Conservation (phyloP, 495 filamentous ascomycete genomes). For the Podospora conica region DNA sequence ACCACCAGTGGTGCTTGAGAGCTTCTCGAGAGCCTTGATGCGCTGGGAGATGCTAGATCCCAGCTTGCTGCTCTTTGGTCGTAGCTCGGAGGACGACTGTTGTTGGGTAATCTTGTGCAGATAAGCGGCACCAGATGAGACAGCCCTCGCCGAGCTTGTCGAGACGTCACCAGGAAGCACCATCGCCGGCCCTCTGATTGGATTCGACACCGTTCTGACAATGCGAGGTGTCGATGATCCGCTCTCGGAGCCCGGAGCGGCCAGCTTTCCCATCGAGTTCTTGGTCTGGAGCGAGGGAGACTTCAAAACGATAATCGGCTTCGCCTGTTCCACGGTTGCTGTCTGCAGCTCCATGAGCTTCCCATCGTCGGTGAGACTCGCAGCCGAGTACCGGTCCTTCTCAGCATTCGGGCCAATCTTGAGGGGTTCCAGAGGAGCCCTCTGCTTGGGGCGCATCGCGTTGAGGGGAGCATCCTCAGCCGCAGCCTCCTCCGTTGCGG, state of each 20-base stretch:
- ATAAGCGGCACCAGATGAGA: constrained; percentile 42
- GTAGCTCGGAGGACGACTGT: constrained; percentile 34
- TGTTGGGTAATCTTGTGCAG: constrained; percentile 44
- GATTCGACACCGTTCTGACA: constrained; percentile 43
- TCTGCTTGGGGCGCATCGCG: constrained; percentile 39
- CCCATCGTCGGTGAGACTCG: constrained; percentile 71
- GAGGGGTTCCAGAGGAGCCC: constrained; percentile 41
- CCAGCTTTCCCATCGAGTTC: constrained; percentile 24
- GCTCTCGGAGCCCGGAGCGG: constrained; percentile 24
- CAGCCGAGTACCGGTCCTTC: constrained; percentile 52
- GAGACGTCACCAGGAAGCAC: constrained; percentile 35
- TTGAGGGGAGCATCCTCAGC: constrained; percentile 11
- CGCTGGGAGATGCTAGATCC: constrained; percentile 84
- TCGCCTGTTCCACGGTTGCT: constrained; percentile 76
- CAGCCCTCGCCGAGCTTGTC: constrained; percentile 36
- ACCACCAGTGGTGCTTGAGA: constrained; percentile 44
- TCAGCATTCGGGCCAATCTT: constrained; percentile 18
- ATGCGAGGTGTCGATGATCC: constrained; percentile 16
- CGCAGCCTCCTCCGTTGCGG: constrained; percentile 1
- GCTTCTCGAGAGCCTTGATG: constrained; percentile 78
- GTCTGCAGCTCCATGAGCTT: constrained; percentile 83
- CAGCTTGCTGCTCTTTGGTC: constrained; percentile 71
- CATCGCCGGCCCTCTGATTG: constrained; percentile 38
- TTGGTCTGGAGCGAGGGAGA: constrained; percentile 65
- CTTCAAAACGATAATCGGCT: constrained; percentile 73